Evolutionary conservation across 768 basidiomycete species (phyloP).

Genomic region (Zangia roseola): DNA sequence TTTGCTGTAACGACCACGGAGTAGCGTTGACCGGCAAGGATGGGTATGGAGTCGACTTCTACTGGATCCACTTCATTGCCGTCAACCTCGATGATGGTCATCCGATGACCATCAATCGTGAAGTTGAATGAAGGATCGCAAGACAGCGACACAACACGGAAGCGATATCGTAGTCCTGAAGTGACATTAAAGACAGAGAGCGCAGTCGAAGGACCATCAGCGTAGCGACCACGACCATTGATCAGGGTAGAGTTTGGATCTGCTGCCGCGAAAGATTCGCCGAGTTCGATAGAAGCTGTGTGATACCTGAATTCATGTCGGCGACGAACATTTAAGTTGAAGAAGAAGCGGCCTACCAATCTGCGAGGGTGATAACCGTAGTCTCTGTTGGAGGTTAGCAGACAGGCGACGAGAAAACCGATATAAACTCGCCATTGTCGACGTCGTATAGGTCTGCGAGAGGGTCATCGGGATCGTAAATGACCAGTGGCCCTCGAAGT

Average conservation of each 20-base stretch:
- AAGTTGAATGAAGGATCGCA: slow-evolving; percentile 42
- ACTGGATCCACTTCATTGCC: slow-evolving; percentile 40
- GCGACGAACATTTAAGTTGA: neutral
- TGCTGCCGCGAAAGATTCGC: slow-evolving; percentile 8
- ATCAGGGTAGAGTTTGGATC: slow-evolving; percentile 44
- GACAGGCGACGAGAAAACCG: neutral
- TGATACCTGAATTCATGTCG: slow-evolving; percentile 33
- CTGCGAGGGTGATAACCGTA: slow-evolving; percentile 46
- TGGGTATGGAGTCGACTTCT: slow-evolving; percentile 35
- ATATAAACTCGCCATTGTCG: slow-evolving; percentile 36
- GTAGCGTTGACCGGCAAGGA: slow-evolving; percentile 37
- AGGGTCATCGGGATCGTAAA: slow-evolving; percentile 43
- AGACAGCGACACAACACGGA: slow-evolving; percentile 48
- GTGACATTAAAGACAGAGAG: slow-evolving; percentile 45
- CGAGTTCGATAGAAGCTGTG: slow-evolving; percentile 17
- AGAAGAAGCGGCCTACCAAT: slow-evolving; percentile 32
- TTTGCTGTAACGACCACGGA: slow-evolving; percentile 44
- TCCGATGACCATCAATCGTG: slow-evolving; percentile 40
- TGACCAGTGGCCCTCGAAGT: slow-evolving; percentile 36
- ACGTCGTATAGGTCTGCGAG: slow-evolving; percentile 38
- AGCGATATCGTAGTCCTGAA: slow-evolving; percentile 44
- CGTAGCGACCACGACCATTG: slow-evolving; percentile 48
- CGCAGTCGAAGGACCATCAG: slow-evolving; percentile 34
- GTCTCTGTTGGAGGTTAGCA: slow-evolving; percentile 16
- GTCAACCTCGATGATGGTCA: slow-evolving; percentile 53